Percentiles rank a stretch among this genome's conserved stretches.
These are phyloP conservation scores for Chiua sp. DNA, from an alignment of 1,284 basidiomycete genomes.

Conservation along the genomic window DNA sequence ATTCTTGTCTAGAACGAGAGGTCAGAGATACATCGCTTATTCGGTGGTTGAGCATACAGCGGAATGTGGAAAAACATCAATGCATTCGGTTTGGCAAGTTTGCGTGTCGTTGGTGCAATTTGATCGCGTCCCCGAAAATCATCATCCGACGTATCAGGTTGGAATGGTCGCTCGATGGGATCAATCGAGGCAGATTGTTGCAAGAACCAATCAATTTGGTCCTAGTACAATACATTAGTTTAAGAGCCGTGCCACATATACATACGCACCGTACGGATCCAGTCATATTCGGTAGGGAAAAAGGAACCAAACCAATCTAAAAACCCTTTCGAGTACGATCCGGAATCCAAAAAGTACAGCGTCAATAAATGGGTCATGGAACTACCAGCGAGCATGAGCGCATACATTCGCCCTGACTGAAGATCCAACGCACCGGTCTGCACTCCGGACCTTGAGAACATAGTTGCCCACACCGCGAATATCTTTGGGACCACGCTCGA, in stretches of 20 bases:
- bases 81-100: slow-evolving; percentile 88
- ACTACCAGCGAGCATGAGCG: slow-evolving; percentile 41
- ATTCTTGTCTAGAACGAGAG: slow-evolving; percentile 56
- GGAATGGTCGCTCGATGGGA: slow-evolving; percentile 81
- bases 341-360: slow-evolving; percentile 94
- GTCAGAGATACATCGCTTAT: background rate
- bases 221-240: slow-evolving; percentile 36
- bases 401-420: background rate
- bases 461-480: slow-evolving; percentile 91
- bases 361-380: slow-evolving; percentile 89
- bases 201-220: slow-evolving; percentile 89
- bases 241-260: background rate
- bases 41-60: slow-evolving; percentile 56
- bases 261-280: slow-evolving; percentile 63
- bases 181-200: slow-evolving; percentile 76
- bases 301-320: slow-evolving; percentile 66
- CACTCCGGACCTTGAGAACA: slow-evolving; percentile 72
- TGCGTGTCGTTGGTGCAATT: slow-evolving; percentile 55
- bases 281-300: slow-evolving; percentile 78
- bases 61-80: slow-evolving; percentile 97
- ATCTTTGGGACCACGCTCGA: slow-evolving; percentile 78
- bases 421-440: slow-evolving; percentile 59
- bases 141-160: slow-evolving; percentile 74
- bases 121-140: slow-evolving; percentile 66
- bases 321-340: slow-evolving; percentile 68